Conservation (phyloP, 331 rosid species). For the Stylosanthes scabra region DNA sequence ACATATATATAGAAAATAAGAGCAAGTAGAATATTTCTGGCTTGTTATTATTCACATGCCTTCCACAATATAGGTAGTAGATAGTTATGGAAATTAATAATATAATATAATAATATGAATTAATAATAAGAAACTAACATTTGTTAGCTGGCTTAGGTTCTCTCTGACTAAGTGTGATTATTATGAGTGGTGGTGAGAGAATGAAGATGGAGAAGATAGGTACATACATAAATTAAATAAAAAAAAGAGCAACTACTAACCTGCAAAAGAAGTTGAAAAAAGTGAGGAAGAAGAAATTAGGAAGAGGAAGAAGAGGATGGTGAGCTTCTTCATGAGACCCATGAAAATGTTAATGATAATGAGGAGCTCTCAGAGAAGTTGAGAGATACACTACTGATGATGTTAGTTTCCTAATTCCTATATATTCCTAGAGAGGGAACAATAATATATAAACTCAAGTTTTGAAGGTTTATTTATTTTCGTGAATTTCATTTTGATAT, state of each 20-base stretch:
- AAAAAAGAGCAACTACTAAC: slow-evolving; percentile 48
- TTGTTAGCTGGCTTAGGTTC: slow-evolving; percentile 1
- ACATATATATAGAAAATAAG: no score
- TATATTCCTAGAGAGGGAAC: slow-evolving; percentile 28
- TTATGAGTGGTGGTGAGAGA: background rate
- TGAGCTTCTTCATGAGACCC: slow-evolving; percentile 59
- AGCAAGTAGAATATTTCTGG: background rate
- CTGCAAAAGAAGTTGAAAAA: slow-evolving; percentile 71
- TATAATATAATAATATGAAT: no score
- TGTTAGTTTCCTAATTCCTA: slow-evolving; percentile 40
- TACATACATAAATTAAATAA: no score
- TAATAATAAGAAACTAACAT: no score
- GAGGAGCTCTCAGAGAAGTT: slow-evolving; percentile 7
- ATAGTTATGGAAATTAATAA: no score
- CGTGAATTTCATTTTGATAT: no score
- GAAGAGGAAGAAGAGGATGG: slow-evolving; percentile 67
- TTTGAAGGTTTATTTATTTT: background rate
- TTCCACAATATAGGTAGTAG: slow-evolving; percentile 17
- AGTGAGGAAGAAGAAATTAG: slow-evolving; percentile 66
- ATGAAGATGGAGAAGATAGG: no score
- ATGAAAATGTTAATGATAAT: slow-evolving; percentile 43
- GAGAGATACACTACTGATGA: background rate
- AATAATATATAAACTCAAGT: slow-evolving; percentile 43
- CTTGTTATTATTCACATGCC: slow-evolving; percentile 32
- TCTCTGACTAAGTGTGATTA: slow-evolving; percentile 41